phyloP scores from a whole-genome alignment of 2,329 filamentous ascomycete genomes.

The Esteya vermicola region DNA sequence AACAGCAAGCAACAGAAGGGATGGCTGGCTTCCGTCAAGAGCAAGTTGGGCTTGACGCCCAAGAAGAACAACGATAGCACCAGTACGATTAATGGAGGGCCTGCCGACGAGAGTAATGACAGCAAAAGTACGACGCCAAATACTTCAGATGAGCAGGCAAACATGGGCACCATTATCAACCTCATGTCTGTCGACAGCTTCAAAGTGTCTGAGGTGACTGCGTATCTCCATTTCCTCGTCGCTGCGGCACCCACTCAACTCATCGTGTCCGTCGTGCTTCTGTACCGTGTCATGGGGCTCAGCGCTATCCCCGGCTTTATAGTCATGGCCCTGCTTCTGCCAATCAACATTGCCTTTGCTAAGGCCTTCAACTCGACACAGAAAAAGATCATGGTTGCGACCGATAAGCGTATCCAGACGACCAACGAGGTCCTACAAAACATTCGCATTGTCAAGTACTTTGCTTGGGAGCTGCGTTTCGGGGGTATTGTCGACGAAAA shows the following conservation, averaged over 20 bases:
- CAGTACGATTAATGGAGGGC: slow-evolving; percentile 13
- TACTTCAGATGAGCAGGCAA: slow-evolving; percentile 61
- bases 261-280: slow-evolving; percentile 60
- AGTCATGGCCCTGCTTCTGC: slow-evolving; percentile 78
- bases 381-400: slow-evolving; percentile 82
- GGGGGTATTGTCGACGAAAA: slow-evolving; percentile 79
- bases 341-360: slow-evolving; percentile 80
- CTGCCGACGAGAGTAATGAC: slow-evolving; percentile 17
- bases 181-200: slow-evolving; percentile 99
- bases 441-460: slow-evolving; percentile 98
- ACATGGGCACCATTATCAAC: slow-evolving; percentile 96
- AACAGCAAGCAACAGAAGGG: no score
- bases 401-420: slow-evolving; percentile 87
- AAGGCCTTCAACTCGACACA: slow-evolving; percentile 75
- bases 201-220: slow-evolving; percentile 89
- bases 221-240: slow-evolving; percentile 93
- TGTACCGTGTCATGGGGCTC: slow-evolving; percentile 81
- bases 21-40: slow-evolving; percentile 35
- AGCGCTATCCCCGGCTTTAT: slow-evolving; percentile 89
- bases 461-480: slow-evolving; percentile 94
- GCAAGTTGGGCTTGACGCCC: slow-evolving; percentile 41
- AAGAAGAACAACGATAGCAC: slow-evolving; percentile 25
- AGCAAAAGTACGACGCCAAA: slow-evolving; percentile 22
- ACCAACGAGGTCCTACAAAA: slow-evolving; percentile 97
- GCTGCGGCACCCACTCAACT: slow-evolving; percentile 84